Evolutionary conservation across 78 protist genomes (phyloP), one percentile per base, ranked within the genome.

Genomic region (Emiliania huxleyi): DNA sequence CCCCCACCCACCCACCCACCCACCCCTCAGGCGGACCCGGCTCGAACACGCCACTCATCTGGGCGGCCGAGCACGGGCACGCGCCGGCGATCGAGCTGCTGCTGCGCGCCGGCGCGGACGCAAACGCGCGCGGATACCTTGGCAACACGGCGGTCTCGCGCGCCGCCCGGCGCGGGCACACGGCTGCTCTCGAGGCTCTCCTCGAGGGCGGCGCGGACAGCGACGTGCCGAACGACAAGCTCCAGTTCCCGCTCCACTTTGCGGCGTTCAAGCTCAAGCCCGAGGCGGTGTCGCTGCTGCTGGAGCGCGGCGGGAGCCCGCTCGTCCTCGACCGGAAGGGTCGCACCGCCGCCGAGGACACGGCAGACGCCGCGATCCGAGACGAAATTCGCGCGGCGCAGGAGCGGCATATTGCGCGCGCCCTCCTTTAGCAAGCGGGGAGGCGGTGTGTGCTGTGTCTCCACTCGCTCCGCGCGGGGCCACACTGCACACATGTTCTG

Each of bases 41-140:
- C n/a, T n/a, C n/a, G n/a, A 91, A 77, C 83, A 77, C 93, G 26
- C 49, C 93, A 23, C 87, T 91, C 48, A 79, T 79, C 42, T 69
- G 90, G 71, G 93, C 93, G n/a, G 93, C 89, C n/a, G 87, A 43
- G 15, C 37, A 3, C 25, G 93, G 93, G 29, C 93, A 81, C 22
- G 18, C 4, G 21, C 91, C n/a, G 26, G 44, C 38, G 18, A 48
- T 85, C 40, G 19, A 69, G 8, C 29, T 0, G 29, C 55, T 91
- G n/a, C 69, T 91, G 22, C 91, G 0, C n/a, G 29, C n/a, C 25
- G 91, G 91, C 38, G 91, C 37, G 35, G 43, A 26, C 37, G 37
- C 21, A 11, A 37, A 73, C 37, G 48, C 45, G 37, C 40, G 75
- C 43, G 91, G 91, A 25, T 88, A 46, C 43, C 43, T 87, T 15